phyloP scores from a whole-genome alignment of 768 basidiomycete genomes.

The Exsudoporus frostii region DNA sequence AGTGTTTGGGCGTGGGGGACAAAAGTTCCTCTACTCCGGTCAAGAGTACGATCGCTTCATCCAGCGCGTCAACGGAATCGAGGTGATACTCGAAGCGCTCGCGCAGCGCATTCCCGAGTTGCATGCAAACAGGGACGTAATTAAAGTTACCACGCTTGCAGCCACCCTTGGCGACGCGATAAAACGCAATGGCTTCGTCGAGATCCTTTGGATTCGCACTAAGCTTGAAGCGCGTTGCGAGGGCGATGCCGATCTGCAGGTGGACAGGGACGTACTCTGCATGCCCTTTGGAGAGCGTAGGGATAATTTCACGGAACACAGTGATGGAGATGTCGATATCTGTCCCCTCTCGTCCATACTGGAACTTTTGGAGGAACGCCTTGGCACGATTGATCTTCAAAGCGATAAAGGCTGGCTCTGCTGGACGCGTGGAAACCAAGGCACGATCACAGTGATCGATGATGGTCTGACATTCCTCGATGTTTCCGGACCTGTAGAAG shows the following conservation, averaged over 20 bases:
- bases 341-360: conserved; percentile 3
- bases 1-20: neutral
- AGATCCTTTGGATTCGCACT: conserved; percentile 11
- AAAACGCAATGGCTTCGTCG: conserved; percentile 21
- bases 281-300: conserved; percentile 11
- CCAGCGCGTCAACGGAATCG: conserved; percentile 12
- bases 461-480: conserved; percentile 18
- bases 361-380: conserved; percentile 14
- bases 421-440: conserved; percentile 1
- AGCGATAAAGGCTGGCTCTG: neutral
- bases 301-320: conserved; percentile 12
- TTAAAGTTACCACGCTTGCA: conserved; percentile 7
- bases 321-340: conserved; percentile 10
- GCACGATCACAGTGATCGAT: conserved; percentile 21
- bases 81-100: conserved; percentile 7
- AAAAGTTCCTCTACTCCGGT: conserved; percentile 16
- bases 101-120: conserved; percentile 16
- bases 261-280: conserved; percentile 2
- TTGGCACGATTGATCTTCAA: conserved; percentile 14
- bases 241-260: conserved; percentile 18
- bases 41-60: conserved; percentile 24
- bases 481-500: conserved; percentile 3
- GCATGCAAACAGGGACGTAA: conserved; percentile 10
- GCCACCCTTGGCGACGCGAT: conserved; percentile 8
- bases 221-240: conserved; percentile 14